These are phyloP conservation scores for Penicillium flavigenum DNA, from an alignment of 495 filamentous ascomycete species.

Conservation along the genomic window DNA sequence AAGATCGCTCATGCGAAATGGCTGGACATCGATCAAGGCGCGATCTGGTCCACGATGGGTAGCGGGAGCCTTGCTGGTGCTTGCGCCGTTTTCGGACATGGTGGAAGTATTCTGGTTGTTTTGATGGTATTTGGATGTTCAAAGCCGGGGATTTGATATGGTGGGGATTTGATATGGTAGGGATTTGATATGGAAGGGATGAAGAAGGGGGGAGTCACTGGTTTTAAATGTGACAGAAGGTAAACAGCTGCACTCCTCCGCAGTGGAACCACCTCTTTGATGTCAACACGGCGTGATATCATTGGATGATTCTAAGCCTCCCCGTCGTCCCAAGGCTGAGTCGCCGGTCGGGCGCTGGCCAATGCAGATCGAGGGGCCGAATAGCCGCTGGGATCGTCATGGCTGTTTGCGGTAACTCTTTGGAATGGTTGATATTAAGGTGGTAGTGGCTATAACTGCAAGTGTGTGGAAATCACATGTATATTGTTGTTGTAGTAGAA, in stretches of 20 bases:
- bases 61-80: conserved; percentile 46
- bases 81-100: conserved; percentile 34
- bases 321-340: conserved; percentile 6
- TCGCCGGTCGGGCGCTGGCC: conserved; percentile 1
- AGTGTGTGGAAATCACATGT: background rate
- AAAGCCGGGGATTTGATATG: background rate
- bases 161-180: too few relatives aligned
- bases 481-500: background rate
- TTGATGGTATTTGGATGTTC: background rate
- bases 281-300: background rate
- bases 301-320: conserved; percentile 8
- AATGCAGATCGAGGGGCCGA: background rate
- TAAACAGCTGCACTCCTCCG: conserved; percentile 7
- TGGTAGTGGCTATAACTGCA: background rate
- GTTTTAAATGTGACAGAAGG: conserved; percentile 10
- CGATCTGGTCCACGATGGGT: conserved; percentile 18
- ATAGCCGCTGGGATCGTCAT: background rate
- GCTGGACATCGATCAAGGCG: conserved; percentile 71
- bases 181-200: background rate
- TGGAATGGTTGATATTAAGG: background rate
- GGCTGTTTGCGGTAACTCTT: background rate
- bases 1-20: conserved; percentile 76
- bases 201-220: conserved; percentile 5
- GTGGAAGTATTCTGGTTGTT: background rate
- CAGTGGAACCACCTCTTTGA: background rate